Evolutionary conservation across 352 stramenopile genomes (phyloP), one percentile per base, ranked within the genome.

Genomic region (Phytophthora citricola): DNA sequence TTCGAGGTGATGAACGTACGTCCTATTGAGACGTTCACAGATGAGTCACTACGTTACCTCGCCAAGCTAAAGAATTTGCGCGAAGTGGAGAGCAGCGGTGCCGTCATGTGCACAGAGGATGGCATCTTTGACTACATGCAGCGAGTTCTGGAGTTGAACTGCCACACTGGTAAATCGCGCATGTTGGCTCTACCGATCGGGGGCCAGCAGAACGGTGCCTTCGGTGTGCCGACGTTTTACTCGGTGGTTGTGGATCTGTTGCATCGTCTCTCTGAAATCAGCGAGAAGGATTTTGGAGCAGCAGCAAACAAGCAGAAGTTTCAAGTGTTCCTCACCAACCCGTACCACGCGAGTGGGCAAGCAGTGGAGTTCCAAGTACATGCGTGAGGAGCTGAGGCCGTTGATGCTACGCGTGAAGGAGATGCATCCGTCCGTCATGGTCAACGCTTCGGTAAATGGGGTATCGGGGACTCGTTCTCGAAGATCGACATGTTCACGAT

Each of bases 101-200:
- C 38, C 8, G 14, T 22, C 15, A 43, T 43, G 38, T 15, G 56
- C 15, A 47, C 44, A 22, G 43, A 32, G 2, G 14, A 55, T 24
- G 55, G 55, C 9, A 53, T 63, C 9, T 63, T 63, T 11, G 17
- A 47, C 0, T 63, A 55, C 22, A 12, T 63, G 5, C 4, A 45
- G 4, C 60, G 52, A 2, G 53, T 71, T 12, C 49, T 76, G 3
- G 26, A 20, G 15, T 26, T 24, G 8, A 50, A 51, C 8, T 7
- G 14, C 20, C 48, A 45, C 38, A 64, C 40, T 40, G 15, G 14
- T 3, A 53, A 60, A 4, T 66, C 63, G 38, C 72, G 53, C 11
- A 45, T 52, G 40, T 39, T 81, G 4, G 38, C 59, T 8, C 63
- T 81, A 15, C 22, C 17, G 1, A 48, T 83, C 4, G 75, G 73